A percentile compares a stretch with the other conserved stretches of the same genome.
Conservation (phyloP, 768 basidiomycete genomes). For the Tulasnella sp. region DNA sequence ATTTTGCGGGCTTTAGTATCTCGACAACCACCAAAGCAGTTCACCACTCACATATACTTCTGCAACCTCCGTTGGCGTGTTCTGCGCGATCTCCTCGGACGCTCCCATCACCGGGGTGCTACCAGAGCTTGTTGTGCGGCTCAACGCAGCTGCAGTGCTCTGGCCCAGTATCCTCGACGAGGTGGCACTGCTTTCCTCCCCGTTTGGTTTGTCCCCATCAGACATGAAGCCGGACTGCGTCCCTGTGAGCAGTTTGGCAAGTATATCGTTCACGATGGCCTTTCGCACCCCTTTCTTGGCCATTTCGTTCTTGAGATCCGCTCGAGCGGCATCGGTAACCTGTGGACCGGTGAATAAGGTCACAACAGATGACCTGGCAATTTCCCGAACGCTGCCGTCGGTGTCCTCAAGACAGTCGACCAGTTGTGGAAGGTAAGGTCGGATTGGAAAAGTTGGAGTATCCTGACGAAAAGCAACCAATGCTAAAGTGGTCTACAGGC, state of each 20-base stretch:
- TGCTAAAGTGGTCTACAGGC: slow-evolving; percentile 39
- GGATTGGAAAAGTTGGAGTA: slow-evolving; percentile 64
- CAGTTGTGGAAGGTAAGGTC: slow-evolving; percentile 64
- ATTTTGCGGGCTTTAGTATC: background rate
- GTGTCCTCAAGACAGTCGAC: slow-evolving; percentile 83
- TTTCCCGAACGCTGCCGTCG: slow-evolving; percentile 80
- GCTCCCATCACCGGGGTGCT: background rate
- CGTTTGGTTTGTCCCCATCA: background rate
- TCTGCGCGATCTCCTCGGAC: background rate
- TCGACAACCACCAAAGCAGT: background rate
- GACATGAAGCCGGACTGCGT: background rate
- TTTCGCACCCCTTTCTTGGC: slow-evolving; percentile 75
- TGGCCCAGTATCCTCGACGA: background rate
- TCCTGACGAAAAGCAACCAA: slow-evolving; percentile 61
- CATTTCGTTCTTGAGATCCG: slow-evolving; percentile 90
- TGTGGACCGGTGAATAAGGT: slow-evolving; percentile 74
- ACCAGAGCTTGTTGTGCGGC: background rate
- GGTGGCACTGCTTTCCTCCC: background rate
- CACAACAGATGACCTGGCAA: slow-evolving; percentile 66
- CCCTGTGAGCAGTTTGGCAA: slow-evolving; percentile 45
- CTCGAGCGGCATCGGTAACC: slow-evolving; percentile 73
- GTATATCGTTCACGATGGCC: slow-evolving; percentile 69
- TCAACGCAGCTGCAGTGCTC: background rate
- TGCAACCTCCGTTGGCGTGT: background rate
- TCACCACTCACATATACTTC: slow-evolving; percentile 5